phyloP scores from a whole-genome alignment of 148 eudicot species.

The Vaccinium vitisidaea region DNA sequence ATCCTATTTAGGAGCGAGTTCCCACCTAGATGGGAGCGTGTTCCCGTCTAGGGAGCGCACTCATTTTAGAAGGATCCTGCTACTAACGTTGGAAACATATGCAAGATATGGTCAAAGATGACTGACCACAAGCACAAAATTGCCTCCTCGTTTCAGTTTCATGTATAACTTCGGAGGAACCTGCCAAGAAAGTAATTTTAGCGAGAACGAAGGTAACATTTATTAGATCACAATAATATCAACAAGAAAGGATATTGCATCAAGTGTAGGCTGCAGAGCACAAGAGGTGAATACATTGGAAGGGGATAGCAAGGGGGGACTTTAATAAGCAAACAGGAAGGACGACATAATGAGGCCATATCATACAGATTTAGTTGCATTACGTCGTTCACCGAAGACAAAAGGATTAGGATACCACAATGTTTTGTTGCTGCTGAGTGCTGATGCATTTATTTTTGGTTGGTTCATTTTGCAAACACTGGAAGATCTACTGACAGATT shows the following conservation, averaged over 20 bases:
- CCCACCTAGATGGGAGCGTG: too few species aligned
- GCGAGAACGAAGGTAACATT: background rate
- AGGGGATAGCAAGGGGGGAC: background rate
- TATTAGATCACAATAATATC: background rate
- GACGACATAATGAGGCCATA: background rate
- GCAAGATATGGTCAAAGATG: background rate
- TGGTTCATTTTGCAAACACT: background rate
- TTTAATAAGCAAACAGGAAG: background rate
- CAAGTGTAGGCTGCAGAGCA: background rate
- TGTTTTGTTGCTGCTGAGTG: background rate
- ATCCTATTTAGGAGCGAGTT: too few species aligned
- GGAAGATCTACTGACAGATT: background rate
- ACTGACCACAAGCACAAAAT: background rate
- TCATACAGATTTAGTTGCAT: background rate
- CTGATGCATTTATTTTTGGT: background rate
- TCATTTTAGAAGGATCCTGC: too few species aligned
- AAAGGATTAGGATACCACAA: background rate
- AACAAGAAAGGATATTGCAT: background rate
- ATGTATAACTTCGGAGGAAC: background rate
- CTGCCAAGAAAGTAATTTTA: background rate
- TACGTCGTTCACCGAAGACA: background rate
- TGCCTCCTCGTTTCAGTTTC: background rate
- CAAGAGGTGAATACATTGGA: background rate
- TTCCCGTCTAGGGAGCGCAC: too few species aligned
- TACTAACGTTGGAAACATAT: background rate